Percentiles rank a stretch among this genome's conserved stretches.
These are phyloP conservation scores for Puccinia coronata DNA, from an alignment of 1,284 basidiomycete species.

Conservation along the genomic window DNA sequence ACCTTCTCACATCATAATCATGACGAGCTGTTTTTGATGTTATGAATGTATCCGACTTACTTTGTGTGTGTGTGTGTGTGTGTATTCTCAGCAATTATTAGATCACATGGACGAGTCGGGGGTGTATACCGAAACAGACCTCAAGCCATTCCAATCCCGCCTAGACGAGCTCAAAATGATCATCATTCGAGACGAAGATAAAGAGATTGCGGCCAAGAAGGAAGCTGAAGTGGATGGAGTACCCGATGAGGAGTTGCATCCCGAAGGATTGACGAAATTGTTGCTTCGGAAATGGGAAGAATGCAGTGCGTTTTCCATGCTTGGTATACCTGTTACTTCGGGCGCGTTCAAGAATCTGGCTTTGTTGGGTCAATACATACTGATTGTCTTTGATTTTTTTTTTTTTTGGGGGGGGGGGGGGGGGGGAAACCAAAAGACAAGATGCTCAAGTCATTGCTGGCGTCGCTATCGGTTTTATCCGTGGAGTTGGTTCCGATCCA, in stretches of 20 bases:
- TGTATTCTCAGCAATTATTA: slow-evolving; percentile 71
- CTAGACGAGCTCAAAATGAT: slow-evolving; percentile 77
- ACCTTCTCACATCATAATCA: background rate
- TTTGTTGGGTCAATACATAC: background rate
- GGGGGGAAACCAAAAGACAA: slow-evolving; percentile 64
- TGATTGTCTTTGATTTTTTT: background rate
- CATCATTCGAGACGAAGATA: slow-evolving; percentile 70
- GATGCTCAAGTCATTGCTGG: slow-evolving; percentile 73
- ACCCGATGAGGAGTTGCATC: slow-evolving; percentile 50
- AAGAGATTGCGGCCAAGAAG: slow-evolving; percentile 44
- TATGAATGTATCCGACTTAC: background rate
- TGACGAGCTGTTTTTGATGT: slow-evolving; percentile 27
- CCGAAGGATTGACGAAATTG: slow-evolving; percentile 55
- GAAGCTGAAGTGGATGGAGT: slow-evolving; percentile 50
- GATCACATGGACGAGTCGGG: slow-evolving; percentile 90
- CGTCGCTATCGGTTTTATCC: slow-evolving; percentile 80
- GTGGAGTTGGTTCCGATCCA: slow-evolving; percentile 85
- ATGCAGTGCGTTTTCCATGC: slow-evolving; percentile 16
- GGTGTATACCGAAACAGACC: slow-evolving; percentile 84
- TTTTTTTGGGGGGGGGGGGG: too few relatives aligned
- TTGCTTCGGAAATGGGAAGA: slow-evolving; percentile 47
- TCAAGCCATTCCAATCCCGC: slow-evolving; percentile 78
- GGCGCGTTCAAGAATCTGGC: background rate
- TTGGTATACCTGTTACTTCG: background rate
- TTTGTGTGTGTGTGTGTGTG: background rate